Evolutionary conservation across 495 filamentous ascomycete species (phyloP).

Genomic region (Hypoxylon intermedium): DNA sequence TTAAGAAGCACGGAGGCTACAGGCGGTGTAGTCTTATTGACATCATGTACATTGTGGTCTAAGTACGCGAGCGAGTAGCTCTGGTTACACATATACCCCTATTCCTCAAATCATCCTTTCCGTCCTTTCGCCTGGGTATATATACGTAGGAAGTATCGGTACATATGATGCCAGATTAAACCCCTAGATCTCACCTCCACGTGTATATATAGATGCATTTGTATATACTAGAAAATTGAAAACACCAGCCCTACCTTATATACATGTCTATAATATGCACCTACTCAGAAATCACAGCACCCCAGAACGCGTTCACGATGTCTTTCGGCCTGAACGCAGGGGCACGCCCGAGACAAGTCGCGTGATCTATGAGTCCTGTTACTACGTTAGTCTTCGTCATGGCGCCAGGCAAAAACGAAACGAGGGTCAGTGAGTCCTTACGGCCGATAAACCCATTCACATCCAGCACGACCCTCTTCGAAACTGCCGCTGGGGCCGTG

Average conservation of each 20-base stretch:
- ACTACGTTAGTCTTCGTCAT: background rate
- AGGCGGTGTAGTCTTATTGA: slow-evolving; percentile 5
- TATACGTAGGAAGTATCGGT: background rate
- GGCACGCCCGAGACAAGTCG: slow-evolving; percentile 66
- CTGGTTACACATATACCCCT: background rate
- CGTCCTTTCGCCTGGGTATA: background rate
- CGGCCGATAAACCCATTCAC: slow-evolving; percentile 37
- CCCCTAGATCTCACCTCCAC: background rate
- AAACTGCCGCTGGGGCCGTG: background rate
- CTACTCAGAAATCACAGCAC: slow-evolving; percentile 33
- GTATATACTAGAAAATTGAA: background rate
- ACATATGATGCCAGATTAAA: background rate
- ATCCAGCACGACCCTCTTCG: slow-evolving; percentile 32
- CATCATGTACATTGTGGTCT: background rate
- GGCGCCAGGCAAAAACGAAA: background rate
- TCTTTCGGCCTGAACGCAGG: slow-evolving; percentile 67
- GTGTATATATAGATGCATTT: background rate
- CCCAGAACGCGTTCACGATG: slow-evolving; percentile 64
- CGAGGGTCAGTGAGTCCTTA: slow-evolving; percentile 6
- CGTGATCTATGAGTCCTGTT: slow-evolving; percentile 54
- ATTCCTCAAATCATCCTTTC: background rate
- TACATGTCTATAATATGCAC: slow-evolving; percentile 2
- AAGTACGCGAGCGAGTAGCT: background rate
- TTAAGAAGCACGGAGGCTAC: too few relatives aligned
- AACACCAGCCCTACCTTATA: background rate